Evolutionary conservation across 495 filamentous ascomycete species (phyloP), one percentile per base, ranked within the genome.

Genomic region (Hypoxylon perforatum): DNA sequence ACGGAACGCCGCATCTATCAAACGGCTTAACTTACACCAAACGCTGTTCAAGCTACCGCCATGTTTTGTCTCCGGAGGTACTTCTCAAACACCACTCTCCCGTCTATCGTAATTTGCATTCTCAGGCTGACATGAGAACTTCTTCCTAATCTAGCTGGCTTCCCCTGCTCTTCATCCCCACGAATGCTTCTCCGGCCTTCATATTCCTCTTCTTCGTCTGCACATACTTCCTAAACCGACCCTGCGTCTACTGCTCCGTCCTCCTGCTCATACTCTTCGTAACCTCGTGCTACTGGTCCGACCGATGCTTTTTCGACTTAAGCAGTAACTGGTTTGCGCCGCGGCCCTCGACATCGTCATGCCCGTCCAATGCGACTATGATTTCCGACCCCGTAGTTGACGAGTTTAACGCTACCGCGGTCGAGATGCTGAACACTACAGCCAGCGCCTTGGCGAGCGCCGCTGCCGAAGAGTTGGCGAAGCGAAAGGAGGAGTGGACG

Each of bases 11-110:
- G 44, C 15, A 28, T 67, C 58, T 63, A 30, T 58, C 58, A 52
- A 56, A 35, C 62, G 42, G 44, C 44, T 56, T 38, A 49, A 54
- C 45, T 60, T 45, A 15, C 25, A 25, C 25, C 19, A 65, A 62
- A 70, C 52, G 52, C 45, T 57, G 21, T 51, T 28, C 9, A 35
- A 23, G 21, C 22, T 18, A 19, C 11, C 71, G 73, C 51, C 60
- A 93, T 95, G 92, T 95, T 94, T 72, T 95, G 92, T 80, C 84
- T 95, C 30, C 82, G 91, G 72, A 93, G 91, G 91, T 92, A 78
- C 70, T 57, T 63, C 44, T 3, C 11, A 10, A 33, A 1, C 49
- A 15, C 41, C 28, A 25, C 49, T 44, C 15, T 4, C 19, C 2
- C 21, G 5, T 2, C 8, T 47, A 14, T 9, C 36, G n/a, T 22